A percentile compares a stretch with the other conserved stretches of the same genome.
Conservation (phyloP, 73 alveolate species). For the Tetrahymena malaccensis region DNA sequence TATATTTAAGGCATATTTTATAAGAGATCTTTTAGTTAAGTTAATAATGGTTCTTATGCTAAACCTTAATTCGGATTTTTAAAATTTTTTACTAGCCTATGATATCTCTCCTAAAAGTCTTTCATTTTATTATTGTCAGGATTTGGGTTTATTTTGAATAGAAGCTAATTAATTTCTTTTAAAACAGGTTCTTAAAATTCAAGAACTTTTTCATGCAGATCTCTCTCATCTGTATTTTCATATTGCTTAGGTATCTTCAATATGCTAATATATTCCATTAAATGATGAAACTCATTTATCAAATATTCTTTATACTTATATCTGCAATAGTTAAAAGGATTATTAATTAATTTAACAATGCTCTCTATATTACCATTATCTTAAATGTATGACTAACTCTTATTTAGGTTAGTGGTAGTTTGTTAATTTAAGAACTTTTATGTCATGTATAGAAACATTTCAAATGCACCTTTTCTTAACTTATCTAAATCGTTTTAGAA, state of each 20-base stretch:
- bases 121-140: background rate
- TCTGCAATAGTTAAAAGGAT: background rate
- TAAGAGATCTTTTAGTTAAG: background rate
- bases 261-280: background rate
- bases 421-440: background rate
- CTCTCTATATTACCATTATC: background rate
- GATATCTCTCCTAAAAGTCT: background rate
- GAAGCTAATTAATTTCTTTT: background rate
- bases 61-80: background rate
- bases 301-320: background rate
- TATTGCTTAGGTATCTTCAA: background rate
- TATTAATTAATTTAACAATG: background rate
- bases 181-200: background rate
- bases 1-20: background rate
- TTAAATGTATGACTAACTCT: background rate
- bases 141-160: background rate
- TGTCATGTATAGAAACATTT: background rate
- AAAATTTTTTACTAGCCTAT: background rate
- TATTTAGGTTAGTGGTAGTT: background rate
- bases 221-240: background rate
- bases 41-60: background rate
- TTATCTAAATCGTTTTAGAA: background rate
- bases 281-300: background rate
- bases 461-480: background rate
- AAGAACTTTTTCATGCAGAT: background rate